Base-by-base conservation (phyloP, 1,139 yeast species). In the Hansenula lynferdii region DNA sequence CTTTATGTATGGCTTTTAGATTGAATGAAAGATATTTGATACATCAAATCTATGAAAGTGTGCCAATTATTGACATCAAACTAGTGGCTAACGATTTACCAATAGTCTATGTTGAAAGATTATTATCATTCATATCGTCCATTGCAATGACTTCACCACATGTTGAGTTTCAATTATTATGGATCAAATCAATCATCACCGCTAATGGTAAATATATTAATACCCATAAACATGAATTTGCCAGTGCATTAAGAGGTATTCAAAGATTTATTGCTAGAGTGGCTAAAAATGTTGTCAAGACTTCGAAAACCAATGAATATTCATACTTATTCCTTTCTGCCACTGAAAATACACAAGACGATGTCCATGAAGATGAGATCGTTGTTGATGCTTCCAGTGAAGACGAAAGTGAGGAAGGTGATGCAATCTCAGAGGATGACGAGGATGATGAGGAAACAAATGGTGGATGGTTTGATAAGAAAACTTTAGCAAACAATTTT, bases 1-100 rank as follows among this genome's bases (percentile, higher is more conserved):
- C 97, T 0, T 62, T 92, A 42, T 85, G 90, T 20, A 90, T 94
- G 97, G 78, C 97, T 1, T 90, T 92, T 72, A 72, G 99, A 60
- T 71, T 94, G 44, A 92, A 92, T 56, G 98, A 94, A 57, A 66
- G 65, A 15, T 77, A 81, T 53, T 66, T 92, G 41, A 77, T 90
- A 27, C 83, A 82, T 45, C 71, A 70, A 45, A 85, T 86, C 0
- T 85, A 80, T 56, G 96, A 89, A 56, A 55, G 73, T 6, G 70
- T 90, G 12, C 95, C 96, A 3, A 57, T 75, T n/a, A 67, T 69
- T 5, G 95, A 90, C 53, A 76, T 92, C 32, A 67, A 72, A 24
- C 61, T 92, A 41, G 76, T 89, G 16, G 67, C 82, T 18, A 63
- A 69, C 27, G 85, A 77, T 39, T 58, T 92, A 27, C 98, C 98